Base-by-base conservation (phyloP, 2,329 filamentous ascomycete species). In the Magnaporthales sp. region DNA sequence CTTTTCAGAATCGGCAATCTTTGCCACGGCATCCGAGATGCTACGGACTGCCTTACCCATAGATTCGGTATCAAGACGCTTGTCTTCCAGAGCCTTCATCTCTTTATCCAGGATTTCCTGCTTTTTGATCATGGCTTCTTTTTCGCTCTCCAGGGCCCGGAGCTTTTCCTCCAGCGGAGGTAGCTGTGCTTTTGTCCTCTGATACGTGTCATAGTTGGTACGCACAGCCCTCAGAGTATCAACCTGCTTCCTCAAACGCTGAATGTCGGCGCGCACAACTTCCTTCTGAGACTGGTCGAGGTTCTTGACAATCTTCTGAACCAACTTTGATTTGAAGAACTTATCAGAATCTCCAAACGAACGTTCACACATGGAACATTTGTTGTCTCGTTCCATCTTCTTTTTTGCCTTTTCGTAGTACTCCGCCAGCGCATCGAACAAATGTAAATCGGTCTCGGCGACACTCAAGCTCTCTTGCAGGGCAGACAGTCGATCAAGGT, bases 311-410 rank as follows among this genome's bases (percentile, higher is more conserved):
- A 97, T 83, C 72, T 88, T 90, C 56, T 85, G 82, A 64, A 88
- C 79, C 68, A 96, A 83, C 65, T 81, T 85, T n/a, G 83, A 87
- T 69, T 84, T 88, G 72, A 84, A 86, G 32, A 78, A 83, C 70
- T 80, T 80, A 72, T 82, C 79, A 22, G 29, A 73, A 26, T 86
- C 86, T 76, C 81, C 79, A 74, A 97, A 93, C 4, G 82, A 77
- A 66, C 92, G 86, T 60, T 86, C 83, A 74, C 94, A 98, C 26
- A 95, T 86, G 38, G 87, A 84, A 75, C 94, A 98, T 61, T 84
- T 85, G 71, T 92, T 90, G 66, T 90, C 85, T 38, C 86, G 81
- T 66, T 90, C 83, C 11, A 91, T 84, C 26, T 83, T 83, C 46
- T 86, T 83, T 64, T 92, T 80, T 73, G 90, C 92, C 65, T 86